Evolutionary conservation across 2,329 filamentous ascomycete genomes (phyloP), one percentile per base, ranked within the genome.

Genomic region (Hypoxylon sp.): DNA sequence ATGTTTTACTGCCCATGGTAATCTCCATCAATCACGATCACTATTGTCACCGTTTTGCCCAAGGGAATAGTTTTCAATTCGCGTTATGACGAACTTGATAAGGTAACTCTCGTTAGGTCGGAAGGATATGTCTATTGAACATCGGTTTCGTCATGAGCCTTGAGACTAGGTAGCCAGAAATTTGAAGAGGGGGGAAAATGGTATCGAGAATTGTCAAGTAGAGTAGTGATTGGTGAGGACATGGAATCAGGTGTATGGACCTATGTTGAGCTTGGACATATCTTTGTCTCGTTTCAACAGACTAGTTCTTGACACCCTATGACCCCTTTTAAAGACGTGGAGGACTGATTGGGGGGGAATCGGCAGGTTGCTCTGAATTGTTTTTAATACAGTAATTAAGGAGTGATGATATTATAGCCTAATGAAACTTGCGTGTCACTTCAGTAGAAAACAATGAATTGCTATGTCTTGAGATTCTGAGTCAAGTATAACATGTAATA

Each of bases 381-480:
- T 10, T 44, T 44, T 17, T 22, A 11, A 44, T n/a, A 44, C 14
- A 17, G 11, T 37, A n/a, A 14, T 37, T 14, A n/a, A 37, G 13
- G 14, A 37, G 35, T n/a, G 13, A n/a, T 31, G 29, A 9, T 31
- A 31, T 37, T 37, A 37, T 44, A 17, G n/a, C 17, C 24, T 13
- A 17, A 24, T 57, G 54, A 31, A 35, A 33, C 39, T 35, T 47
- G 19, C 6, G 39, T 57, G n/a, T 47, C 6, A 57, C 39, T 33
- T 35, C 54, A 26, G 26, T 31, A 57, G 29, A 35, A 14, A 31
- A 3, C 5, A 22, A 22, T 47, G 26, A 57, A n/a, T 8, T n/a
- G 33, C 22, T 13, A 29, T 9, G 10, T 35, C 26, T 57, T 11
- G 3, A 33, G 29, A 13, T 33, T 5, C 26, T 6, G 8, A 17